Percentiles rank a stretch among this genome's conserved stretches.
Conservation (phyloP, 306 rosid genomes). For the Cicer yamashitae region DNA sequence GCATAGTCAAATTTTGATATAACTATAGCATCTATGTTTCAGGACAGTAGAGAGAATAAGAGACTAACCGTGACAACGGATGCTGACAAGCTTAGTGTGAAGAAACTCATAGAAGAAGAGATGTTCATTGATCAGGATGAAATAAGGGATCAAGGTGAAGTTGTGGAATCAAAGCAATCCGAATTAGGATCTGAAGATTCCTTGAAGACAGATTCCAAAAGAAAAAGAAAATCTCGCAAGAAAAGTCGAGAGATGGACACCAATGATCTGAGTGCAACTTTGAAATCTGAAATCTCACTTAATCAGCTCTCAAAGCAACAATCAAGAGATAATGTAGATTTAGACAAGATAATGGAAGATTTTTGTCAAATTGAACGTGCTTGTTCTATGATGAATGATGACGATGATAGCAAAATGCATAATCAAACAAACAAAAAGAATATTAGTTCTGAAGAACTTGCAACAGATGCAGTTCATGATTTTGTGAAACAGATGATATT, state of each 20-base stretch:
- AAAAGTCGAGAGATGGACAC: constrained; percentile 74
- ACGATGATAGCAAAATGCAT: constrained; percentile 52
- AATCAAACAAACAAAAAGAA: constrained; percentile 51
- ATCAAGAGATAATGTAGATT: constrained; percentile 53
- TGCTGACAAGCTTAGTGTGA: constrained; percentile 81
- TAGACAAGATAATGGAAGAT: constrained; percentile 81
- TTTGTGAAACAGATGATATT: constrained; percentile 61
- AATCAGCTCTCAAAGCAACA: constrained; percentile 53
- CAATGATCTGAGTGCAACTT: constrained; percentile 50
- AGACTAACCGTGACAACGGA: constrained; percentile 44
- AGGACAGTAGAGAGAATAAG: constrained; percentile 60
- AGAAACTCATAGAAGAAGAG: constrained; percentile 94
- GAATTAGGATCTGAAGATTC: constrained; percentile 47
- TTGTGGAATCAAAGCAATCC: constrained; percentile 50
- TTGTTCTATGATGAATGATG: constrained; percentile 51
- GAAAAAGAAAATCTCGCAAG: constrained; percentile 62
- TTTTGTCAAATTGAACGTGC: constrained; percentile 61
- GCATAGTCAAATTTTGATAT: not conserved
- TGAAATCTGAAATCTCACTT: constrained; percentile 52
- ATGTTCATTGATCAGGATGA: constrained; percentile 66
- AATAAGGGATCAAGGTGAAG: constrained; percentile 50
- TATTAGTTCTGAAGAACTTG: constrained; percentile 62
- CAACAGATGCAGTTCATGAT: constrained; percentile 62
- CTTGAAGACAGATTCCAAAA: constrained; percentile 52
- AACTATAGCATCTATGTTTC: constrained; percentile 46